Evolutionary conservation across 441 rosid genomes (phyloP).

Genomic region (Erysimum cheiri): DNA sequence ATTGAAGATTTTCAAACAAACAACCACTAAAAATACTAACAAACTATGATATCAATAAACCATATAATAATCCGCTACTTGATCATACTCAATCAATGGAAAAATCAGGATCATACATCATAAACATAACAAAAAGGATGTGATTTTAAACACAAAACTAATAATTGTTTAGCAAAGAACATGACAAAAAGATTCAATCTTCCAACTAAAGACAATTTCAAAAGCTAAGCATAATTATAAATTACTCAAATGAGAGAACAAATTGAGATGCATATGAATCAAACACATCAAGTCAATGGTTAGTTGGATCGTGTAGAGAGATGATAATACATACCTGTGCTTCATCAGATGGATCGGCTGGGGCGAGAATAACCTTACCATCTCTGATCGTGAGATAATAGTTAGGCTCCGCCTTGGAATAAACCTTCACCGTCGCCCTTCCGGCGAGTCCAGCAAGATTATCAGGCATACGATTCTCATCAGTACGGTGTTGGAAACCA

Average conservation of each 20-base stretch:
- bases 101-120: background rate
- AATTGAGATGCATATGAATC: slow-evolving; percentile 23
- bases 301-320: background rate
- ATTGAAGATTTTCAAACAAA: too few relatives aligned
- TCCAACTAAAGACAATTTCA: background rate
- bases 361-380: slow-evolving; percentile 66
- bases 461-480: slow-evolving; percentile 40
- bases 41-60: slow-evolving; percentile 5
- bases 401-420: slow-evolving; percentile 67
- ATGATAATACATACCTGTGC: slow-evolving; percentile 55
- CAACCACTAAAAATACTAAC: too few relatives aligned
- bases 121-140: background rate
- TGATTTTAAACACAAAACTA: background rate
- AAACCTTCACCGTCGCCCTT: slow-evolving; percentile 62
- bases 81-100: slow-evolving; percentile 1
- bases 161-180: background rate
- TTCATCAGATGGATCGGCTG: slow-evolving; percentile 61
- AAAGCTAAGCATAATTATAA: background rate
- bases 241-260: background rate
- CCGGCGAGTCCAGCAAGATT: slow-evolving; percentile 48
- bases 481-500: slow-evolving; percentile 43
- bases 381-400: slow-evolving; percentile 65
- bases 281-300: background rate
- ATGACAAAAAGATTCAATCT: slow-evolving; percentile 10
- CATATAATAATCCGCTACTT: background rate